Evolutionary conservation across 306 rosid species (phyloP), one percentile per base, ranked within the genome.

Genomic region (Dalbergia oliveri): DNA sequence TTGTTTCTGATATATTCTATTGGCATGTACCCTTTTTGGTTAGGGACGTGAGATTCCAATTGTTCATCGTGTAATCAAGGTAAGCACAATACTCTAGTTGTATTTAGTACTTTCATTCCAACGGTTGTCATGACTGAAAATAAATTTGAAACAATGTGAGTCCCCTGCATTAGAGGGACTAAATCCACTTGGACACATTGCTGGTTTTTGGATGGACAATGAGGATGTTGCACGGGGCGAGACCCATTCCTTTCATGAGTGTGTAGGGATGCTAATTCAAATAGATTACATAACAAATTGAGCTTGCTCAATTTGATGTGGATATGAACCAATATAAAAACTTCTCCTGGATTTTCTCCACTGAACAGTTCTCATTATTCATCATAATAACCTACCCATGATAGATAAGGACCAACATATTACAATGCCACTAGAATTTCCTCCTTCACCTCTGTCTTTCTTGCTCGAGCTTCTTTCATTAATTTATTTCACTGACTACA

Each of bases 41-140:
- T 68, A 91, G 94, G 97, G 97, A 59, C 94, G 94, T 26, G 94
- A 91, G 83, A 91, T 91, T 82, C 97, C 97, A 62, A 91, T 91
- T 58, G 97, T 91, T 41, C 97, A 91, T 78, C 97, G 92, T 45
- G 92, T 91, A 60, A 91, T 89, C 37, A 91, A 88, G 97, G 94
- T 90, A 82, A 81, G 53, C 26, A 18, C 18, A 54, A 39, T 39
- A 39, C 51, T 26, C 43, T 11, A 33, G 44, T 7, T 35, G 65
- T 49, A 57, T 47, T 63, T 67, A 13, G 13, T 18, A 68, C 50
- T 10, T 75, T 11, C 51, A 43, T 65, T 13, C 43, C 70, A 65
- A 65, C 15, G 1, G 1, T 68, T 68, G 19, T 26, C 31, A 26
- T 26, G 58, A 12, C 23, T n/a, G 13, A 43, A 31, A 47, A 11